phyloP scores from a whole-genome alignment of 108 stramenopile genomes.

The Cyclotella kingstonii region DNA sequence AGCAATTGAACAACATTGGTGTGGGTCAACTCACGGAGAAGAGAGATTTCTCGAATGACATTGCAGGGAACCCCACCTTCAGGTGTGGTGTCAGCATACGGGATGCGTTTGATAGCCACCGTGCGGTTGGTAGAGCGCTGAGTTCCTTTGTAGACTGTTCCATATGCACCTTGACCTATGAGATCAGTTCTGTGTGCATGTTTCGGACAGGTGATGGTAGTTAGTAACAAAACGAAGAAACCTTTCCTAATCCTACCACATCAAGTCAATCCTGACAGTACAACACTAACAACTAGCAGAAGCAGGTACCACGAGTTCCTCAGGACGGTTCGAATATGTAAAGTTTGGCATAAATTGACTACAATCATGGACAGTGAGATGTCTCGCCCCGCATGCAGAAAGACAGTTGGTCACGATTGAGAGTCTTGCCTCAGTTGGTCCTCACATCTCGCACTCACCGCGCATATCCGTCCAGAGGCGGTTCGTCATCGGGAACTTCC shows the following conservation, averaged over 20 bases:
- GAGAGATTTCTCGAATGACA: conserved; percentile 88
- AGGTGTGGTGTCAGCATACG: conserved; percentile 80
- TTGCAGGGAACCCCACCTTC: conserved; percentile 89
- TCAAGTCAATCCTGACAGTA: not conserved
- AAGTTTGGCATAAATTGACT: too few species aligned
- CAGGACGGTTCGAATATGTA: too few species aligned
- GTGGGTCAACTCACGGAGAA: conserved; percentile 82
- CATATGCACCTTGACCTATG: conserved; percentile 99
- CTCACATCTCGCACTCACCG: too few species aligned
- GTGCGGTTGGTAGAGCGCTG: conserved; percentile 75
- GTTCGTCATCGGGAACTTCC: too few species aligned
- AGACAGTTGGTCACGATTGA: too few species aligned
- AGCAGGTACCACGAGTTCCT: too few species aligned
- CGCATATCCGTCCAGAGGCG: too few species aligned
- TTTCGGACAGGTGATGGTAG: not conserved
- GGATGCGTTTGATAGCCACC: conserved; percentile 90
- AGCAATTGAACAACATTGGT: conserved; percentile 77
- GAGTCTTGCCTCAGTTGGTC: too few species aligned
- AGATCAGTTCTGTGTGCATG: conserved; percentile 82
- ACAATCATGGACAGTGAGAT: too few species aligned
- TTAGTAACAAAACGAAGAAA: not conserved
- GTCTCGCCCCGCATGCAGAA: too few species aligned
- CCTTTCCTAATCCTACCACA: not conserved
- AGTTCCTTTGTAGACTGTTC: conserved; percentile 96
- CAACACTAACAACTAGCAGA: too few species aligned